These are phyloP conservation scores for Dinochytrium kinnereticum DNA, from an alignment of 371 early-diverging fungal species.

Conservation along the genomic window DNA sequence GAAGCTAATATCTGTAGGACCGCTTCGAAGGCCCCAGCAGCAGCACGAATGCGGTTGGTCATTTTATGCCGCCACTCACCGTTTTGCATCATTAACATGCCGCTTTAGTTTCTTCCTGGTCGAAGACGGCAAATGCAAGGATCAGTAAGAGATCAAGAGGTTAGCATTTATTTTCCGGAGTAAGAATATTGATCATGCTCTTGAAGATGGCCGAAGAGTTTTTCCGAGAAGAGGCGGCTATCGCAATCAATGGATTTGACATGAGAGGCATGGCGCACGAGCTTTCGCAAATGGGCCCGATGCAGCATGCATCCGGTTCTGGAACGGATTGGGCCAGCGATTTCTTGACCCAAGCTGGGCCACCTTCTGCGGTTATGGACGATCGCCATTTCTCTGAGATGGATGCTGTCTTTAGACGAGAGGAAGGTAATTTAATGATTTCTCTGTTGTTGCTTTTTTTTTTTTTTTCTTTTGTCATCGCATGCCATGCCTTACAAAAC, in stretches of 20 bases:
- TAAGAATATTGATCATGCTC: not conserved
- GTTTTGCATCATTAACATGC: too few species aligned
- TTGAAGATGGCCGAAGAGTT: slow-evolving; percentile 26
- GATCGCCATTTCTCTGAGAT: slow-evolving; percentile 19
- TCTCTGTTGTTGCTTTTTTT: too few species aligned
- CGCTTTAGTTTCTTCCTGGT: not conserved
- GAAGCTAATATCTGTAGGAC: not conserved
- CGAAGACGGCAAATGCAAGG: not conserved
- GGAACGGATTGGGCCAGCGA: slow-evolving; percentile 39
- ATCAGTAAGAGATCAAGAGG: not conserved
- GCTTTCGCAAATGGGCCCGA: slow-evolving; percentile 52
- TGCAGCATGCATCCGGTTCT: slow-evolving; percentile 27
- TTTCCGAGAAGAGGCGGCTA: slow-evolving; percentile 4
- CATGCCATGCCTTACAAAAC: too few species aligned
- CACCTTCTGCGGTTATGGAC: not conserved
- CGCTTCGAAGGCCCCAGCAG: not conserved
- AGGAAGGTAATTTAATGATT: too few species aligned
- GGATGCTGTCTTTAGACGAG: slow-evolving; percentile 26
- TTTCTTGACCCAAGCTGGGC: slow-evolving; percentile 24
- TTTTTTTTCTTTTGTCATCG: too few species aligned
- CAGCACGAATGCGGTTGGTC: not conserved
- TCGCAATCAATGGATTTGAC: slow-evolving; percentile 44
- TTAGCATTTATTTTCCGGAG: not conserved
- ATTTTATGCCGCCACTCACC: not conserved
- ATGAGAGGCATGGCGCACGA: slow-evolving; percentile 64